Conservation (phyloP, 2,329 filamentous ascomycete species). For the Trichoderma hamatum region DNA sequence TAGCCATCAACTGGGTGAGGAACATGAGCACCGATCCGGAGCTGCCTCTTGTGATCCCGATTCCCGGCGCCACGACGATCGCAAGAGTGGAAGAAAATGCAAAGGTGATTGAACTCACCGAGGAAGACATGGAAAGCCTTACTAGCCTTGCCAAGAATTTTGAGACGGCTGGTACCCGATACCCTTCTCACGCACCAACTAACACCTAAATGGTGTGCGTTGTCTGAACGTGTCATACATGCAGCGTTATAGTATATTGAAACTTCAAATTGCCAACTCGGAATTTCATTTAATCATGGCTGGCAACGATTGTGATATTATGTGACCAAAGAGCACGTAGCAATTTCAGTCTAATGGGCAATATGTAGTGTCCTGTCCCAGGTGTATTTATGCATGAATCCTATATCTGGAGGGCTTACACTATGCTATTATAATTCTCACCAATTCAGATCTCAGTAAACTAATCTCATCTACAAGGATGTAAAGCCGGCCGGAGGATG, state of each 20-base stretch:
- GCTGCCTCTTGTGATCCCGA: conserved; percentile 63
- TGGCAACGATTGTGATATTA: background rate
- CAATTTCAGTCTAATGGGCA: background rate
- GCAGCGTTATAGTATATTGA: background rate
- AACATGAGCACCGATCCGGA: conserved; percentile 54
- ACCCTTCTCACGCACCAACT: conserved; percentile 43
- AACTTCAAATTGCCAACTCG: background rate
- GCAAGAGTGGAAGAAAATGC: conserved; percentile 64
- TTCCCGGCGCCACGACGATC: conserved; percentile 63
- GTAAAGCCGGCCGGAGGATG: background rate
- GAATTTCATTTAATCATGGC: background rate
- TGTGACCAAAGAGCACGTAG: background rate
- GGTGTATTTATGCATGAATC: background rate
- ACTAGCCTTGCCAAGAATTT: conserved; percentile 53
- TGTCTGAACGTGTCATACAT: background rate
- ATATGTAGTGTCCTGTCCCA: background rate
- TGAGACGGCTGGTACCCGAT: conserved; percentile 53
- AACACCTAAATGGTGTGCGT: conserved; percentile 38
- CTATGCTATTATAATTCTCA: background rate
- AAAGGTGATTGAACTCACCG: conserved; percentile 50
- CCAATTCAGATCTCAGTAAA: background rate
- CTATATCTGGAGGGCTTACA: background rate
- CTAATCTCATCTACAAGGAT: background rate
- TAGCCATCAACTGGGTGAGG: conserved; percentile 69
- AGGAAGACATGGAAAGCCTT: conserved; percentile 55